Conservation (phyloP, 306 rosid species). For the Hylodesmum podocarpum region DNA sequence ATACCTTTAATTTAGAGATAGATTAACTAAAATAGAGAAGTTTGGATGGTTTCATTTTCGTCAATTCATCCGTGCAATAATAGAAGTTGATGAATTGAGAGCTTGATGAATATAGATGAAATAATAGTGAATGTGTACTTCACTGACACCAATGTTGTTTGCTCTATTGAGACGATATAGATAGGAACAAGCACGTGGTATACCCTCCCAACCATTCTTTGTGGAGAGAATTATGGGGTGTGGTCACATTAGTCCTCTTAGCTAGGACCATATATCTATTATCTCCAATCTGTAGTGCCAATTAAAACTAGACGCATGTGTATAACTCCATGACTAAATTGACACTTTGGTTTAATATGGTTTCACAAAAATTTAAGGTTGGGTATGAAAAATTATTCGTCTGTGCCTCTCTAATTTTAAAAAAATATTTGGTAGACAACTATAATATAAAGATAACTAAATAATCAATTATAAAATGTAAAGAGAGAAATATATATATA, state of each 20-base stretch:
- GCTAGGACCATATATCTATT: background rate
- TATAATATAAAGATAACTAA: no score
- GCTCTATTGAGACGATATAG: background rate
- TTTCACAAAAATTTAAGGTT: constrained; percentile 37
- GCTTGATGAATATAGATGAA: constrained; percentile 5
- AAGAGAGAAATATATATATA: no score
- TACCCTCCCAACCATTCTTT: constrained; percentile 10
- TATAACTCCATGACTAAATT: constrained; percentile 14
- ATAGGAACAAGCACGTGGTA: constrained; percentile 10
- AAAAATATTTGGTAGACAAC: no score
- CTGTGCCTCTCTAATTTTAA: constrained; percentile 33
- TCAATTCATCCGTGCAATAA: constrained; percentile 46
- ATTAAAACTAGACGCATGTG: constrained; percentile 35
- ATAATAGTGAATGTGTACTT: constrained; percentile 29
- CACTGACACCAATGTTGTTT: constrained; percentile 31
- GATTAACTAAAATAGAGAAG: background rate
- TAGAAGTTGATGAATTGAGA: constrained; percentile 13
- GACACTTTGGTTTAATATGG: constrained; percentile 28
- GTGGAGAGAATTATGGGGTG: background rate
- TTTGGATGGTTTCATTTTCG: constrained; percentile 7
- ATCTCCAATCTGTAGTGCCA: constrained; percentile 24
- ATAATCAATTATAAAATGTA: no score
- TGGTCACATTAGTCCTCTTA: background rate
- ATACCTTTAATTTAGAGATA: background rate
- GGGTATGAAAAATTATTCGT: background rate